A percentile compares a stretch with the other conserved stretches of the same genome.
phyloP scores from a whole-genome alignment of 2,329 filamentous ascomycete genomes.

The Aspergillus versicolor region DNA sequence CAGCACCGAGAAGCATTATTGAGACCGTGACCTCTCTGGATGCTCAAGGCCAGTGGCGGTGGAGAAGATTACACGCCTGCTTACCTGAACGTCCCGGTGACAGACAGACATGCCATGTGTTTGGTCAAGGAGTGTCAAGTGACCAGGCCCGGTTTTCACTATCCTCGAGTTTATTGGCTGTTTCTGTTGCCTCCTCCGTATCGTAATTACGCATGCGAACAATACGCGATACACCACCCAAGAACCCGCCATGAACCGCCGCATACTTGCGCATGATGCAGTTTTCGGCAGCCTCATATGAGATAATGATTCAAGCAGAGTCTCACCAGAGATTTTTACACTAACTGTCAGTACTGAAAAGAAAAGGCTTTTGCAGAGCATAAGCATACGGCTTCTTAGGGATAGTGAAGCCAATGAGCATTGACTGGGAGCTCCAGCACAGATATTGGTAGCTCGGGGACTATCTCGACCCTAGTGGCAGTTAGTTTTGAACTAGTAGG shows the following conservation, averaged over 20 bases:
- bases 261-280: not conserved
- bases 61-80: conserved; percentile 4
- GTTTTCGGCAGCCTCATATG: not conserved
- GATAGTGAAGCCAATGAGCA: not conserved
- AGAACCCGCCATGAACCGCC: not conserved
- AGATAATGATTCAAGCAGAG: not conserved
- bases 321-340: not conserved
- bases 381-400: conserved; percentile 4
- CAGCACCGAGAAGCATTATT: not conserved
- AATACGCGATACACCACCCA: conserved; percentile 3
- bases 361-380: not conserved
- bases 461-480: conserved; percentile 5
- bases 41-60: conserved; percentile 8
- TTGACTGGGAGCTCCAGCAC: not conserved
- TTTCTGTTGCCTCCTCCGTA: conserved; percentile 11
- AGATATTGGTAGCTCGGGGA: not conserved
- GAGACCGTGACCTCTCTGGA: not conserved
- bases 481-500: not conserved
- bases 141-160: conserved; percentile 40
- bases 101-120: conserved; percentile 18
- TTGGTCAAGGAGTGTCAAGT: conserved; percentile 32
- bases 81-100: conserved; percentile 14
- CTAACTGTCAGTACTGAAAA: not conserved
- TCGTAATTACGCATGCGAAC: conserved; percentile 14
- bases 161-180: conserved; percentile 29